Evolutionary conservation across 176 grass and related monocot species (phyloP), one percentile per base, ranked within the genome.

Genomic region (Juncus effusus): DNA sequence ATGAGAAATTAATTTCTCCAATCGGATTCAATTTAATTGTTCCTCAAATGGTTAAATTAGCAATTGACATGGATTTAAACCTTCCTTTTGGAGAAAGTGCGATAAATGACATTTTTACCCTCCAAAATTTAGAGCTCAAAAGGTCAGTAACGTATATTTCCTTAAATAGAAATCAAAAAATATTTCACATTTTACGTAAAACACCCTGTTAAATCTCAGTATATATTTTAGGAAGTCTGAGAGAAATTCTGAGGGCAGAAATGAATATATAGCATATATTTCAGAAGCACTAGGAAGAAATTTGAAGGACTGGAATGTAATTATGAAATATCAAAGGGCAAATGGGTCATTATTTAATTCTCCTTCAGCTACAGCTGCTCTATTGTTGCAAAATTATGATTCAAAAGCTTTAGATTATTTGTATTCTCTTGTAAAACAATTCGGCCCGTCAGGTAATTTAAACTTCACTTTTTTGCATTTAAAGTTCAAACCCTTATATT

Each of bases 331-430:
- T 64, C 87, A 88, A 54, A 81, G 74, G 66, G 76, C 82, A 53
- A 91, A 96, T 64, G 87, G 87, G 13, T 91, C 92, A 2, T 14
- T 96, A 14, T 83, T 96, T 58, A 83, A 81, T 60, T 88, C 74
- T 64, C 87, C 84, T 76, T 85, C 84, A 12, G 60, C 84, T 59
- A 88, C 92, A 16, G 82, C 87, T 72, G 74, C 28, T 63, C 45
- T 78, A 38, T 49, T 91, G 75, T 44, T 72, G 36, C 66, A 88
- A 19, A 13, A 36, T 16, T 63, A 83, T 69, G 67, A 83, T 66
- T 41, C 64, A 62, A 80, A 79, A 74, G 79, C 84, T 62, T 75
- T 85, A n/a, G 50, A 91, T 1, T 96, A 85, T 65, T 65, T 96
- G 81, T 65, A 54, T 74, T 62, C 51, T 4, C 57, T 91, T 63